These are phyloP conservation scores for Lentinula detonsa DNA, from an alignment of 768 basidiomycete species.

Conservation along the genomic window DNA sequence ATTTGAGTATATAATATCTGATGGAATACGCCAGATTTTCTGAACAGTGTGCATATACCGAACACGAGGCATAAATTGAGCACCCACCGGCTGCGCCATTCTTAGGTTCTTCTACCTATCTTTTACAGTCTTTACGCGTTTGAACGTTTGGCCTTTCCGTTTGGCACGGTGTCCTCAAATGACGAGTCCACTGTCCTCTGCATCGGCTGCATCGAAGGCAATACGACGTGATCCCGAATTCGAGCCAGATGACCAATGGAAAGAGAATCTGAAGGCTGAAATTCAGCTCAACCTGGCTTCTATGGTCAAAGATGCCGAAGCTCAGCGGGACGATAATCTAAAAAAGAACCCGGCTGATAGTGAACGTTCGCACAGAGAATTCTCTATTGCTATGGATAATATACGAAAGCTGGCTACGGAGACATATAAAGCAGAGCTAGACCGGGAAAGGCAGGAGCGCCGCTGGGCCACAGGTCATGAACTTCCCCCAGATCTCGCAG, in stretches of 20 bases:
- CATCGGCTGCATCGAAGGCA: slow-evolving; percentile 2
- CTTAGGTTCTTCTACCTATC: background rate
- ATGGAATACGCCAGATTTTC: slow-evolving; percentile 5
- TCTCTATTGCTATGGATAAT: slow-evolving; percentile 32
- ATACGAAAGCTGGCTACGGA: slow-evolving; percentile 41
- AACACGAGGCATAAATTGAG: slow-evolving; percentile 4
- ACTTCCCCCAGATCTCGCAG: background rate
- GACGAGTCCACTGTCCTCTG: slow-evolving; percentile 3
- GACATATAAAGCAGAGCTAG: slow-evolving; percentile 36
- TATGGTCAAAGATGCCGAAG: slow-evolving; percentile 35
- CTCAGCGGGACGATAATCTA: slow-evolving; percentile 47
- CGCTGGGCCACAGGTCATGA: slow-evolving; percentile 37
- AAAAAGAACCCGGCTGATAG: slow-evolving; percentile 33
- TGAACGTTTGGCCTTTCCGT: background rate
- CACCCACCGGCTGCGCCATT: background rate
- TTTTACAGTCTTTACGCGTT: background rate
- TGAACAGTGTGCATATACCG: background rate
- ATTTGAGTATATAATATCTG: background rate
- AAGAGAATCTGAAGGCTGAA: slow-evolving; percentile 1
- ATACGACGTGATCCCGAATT: background rate
- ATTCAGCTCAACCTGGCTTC: background rate
- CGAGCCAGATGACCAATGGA: slow-evolving; percentile 6
- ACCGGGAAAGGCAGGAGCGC: slow-evolving; percentile 44
- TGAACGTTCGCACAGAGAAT: slow-evolving; percentile 31
- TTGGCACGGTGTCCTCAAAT: background rate